Conservation (phyloP, 1,284 basidiomycete species). For the Uromyces viciae-fabae region DNA sequence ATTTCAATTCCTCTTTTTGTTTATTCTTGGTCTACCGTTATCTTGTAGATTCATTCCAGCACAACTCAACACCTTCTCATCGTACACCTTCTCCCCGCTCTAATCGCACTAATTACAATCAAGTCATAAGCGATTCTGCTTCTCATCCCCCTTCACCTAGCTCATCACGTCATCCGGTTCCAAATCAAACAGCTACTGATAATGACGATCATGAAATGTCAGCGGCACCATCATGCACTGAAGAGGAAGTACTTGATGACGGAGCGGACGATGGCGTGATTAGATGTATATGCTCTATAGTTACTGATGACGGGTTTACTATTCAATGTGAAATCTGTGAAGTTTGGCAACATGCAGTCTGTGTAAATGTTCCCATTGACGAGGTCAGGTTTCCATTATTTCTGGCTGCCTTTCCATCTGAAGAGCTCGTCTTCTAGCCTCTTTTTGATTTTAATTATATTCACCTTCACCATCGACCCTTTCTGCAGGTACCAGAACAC, state of each 20-base stretch:
- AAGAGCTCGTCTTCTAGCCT: not conserved
- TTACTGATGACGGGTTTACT: constrained; percentile 82
- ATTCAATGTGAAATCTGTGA: constrained; percentile 85
- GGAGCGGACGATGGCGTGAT: constrained; percentile 37
- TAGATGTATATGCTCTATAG: constrained; percentile 67
- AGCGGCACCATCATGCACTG: constrained; percentile 7
- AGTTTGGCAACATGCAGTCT: constrained; percentile 85
- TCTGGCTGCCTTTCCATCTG: not conserved
- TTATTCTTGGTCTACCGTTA: not conserved
- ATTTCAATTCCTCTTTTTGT: not conserved
- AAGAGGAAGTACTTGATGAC: constrained; percentile 11
- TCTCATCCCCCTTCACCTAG: not conserved
- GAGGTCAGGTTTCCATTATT: constrained; percentile 54
- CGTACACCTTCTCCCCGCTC: not conserved
- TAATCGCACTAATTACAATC: not conserved
- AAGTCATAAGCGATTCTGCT: not conserved
- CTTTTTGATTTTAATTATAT: not conserved
- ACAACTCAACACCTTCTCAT: not conserved
- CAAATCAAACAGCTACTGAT: not conserved
- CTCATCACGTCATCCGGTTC: not conserved
- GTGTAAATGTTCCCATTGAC: constrained; percentile 67
- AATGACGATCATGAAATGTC: constrained; percentile 13
- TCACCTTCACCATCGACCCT: not conserved
- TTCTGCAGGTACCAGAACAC: constrained; percentile 65
- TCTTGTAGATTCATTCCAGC: not conserved